Evolutionary conservation across 331 rosid species (phyloP).

Genomic region (Malus hybrid): DNA sequence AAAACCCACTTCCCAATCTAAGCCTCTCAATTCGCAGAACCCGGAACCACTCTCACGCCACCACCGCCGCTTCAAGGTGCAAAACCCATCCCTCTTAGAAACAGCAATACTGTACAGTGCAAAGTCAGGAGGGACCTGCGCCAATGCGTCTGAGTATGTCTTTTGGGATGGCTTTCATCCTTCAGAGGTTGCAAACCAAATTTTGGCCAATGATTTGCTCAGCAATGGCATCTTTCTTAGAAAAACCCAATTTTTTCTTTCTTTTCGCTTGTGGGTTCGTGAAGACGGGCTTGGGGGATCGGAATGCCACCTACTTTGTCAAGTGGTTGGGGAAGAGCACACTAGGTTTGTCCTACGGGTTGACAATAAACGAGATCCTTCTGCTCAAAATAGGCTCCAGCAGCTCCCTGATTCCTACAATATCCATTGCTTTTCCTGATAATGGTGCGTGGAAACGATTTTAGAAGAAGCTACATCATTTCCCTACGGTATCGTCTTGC

Average conservation of each 20-base stretch:
- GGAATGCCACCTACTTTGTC: conserved; percentile 79
- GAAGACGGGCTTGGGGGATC: conserved; percentile 80
- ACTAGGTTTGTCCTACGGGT: conserved; percentile 72
- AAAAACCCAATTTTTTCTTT: conserved; percentile 51
- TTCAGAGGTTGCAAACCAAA: conserved; percentile 50
- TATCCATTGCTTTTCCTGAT: conserved; percentile 90
- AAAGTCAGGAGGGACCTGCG: conserved; percentile 41
- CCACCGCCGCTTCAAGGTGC: conserved; percentile 38
- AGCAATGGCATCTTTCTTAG: conserved; percentile 21
- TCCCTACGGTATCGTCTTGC: conserved; percentile 59
- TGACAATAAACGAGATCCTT: conserved; percentile 52
- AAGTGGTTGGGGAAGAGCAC: conserved; percentile 89
- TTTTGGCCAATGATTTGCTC: conserved; percentile 36
- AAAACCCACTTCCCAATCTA: conserved; percentile 28
- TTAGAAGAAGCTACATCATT: conserved; percentile 85
- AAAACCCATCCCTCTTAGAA: conserved; percentile 55
- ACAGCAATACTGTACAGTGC: conserved; percentile 39
- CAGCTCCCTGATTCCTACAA: conserved; percentile 90
- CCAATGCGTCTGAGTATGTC: conserved; percentile 59
- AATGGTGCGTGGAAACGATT: conserved; percentile 99
- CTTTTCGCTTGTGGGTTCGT: conserved; percentile 85
- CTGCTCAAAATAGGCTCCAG: conserved; percentile 41
- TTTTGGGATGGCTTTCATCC: conserved; percentile 86
- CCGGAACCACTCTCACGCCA: neutral
- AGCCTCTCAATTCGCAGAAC: conserved; percentile 25